Base-by-base conservation (phyloP, 1,284 basidiomycete species). In the Porogramme epimiltina region DNA sequence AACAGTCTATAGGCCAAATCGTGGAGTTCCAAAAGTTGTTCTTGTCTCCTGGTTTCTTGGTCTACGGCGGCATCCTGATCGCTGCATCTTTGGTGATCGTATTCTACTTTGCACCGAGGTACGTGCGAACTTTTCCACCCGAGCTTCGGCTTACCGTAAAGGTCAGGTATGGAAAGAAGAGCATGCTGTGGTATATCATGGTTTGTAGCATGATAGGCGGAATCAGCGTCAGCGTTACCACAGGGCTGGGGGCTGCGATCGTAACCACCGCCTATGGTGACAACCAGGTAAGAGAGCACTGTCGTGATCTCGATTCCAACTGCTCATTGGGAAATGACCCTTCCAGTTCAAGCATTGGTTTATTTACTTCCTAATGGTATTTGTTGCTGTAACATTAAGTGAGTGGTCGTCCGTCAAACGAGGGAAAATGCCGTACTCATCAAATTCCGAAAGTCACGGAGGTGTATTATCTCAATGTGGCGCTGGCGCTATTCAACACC, bases 181-280 rank as follows among this genome's bases (percentile, higher is more conserved):
- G 85, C 66, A 98, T 98, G 95, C 73, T 99, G 56, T 95, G 95
- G 81, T 98, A 98, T 71, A 95, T 97, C 62, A 75, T 81, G 40
- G 91, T 98, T 34, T 99, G 96, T 72, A 94, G 90, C 58, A 86
- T 98, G 78, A 98, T 98, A 64, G 96, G 96, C 24, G 96, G 97
- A 1, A 89, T 99, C 54, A 93, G 89, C 56, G 96, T 99, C 61
- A 95, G 91, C 62, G 95, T 96, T 53, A 98, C 95, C 3, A 95
- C 93, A 39, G 96, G 96, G 31, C 81, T 99, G 19, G 96, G 96
- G 33, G 77, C 92, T 20, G 89, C 94, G 37, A 97, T 99, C 64
- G 84, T 99, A 28, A 87, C 91, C 31, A 88, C 85, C 37, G 91
- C 88, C 18, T 78, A 85, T 72, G 95, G 95, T 42, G 80, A 91